phyloP scores from a whole-genome alignment of 441 rosid species.

The Erodium trifolium region DNA sequence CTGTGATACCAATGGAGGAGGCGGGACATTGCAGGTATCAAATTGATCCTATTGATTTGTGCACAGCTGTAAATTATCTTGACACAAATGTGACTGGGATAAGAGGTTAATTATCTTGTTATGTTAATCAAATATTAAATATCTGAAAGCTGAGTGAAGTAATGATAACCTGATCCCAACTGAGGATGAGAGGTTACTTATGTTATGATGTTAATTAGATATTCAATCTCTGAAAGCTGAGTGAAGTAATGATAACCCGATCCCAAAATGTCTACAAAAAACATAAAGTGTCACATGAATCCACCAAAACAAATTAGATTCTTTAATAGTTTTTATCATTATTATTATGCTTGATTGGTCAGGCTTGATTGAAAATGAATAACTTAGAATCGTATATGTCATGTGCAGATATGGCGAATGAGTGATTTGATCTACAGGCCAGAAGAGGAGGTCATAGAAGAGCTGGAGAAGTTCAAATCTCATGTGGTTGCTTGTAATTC shows the following conservation, averaged over 20 bases:
- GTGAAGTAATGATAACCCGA: too few relatives aligned
- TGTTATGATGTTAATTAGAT: too few relatives aligned
- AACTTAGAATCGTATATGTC: background rate
- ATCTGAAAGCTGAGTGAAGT: too few relatives aligned
- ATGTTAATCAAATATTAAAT: too few relatives aligned
- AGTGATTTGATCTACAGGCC: slow-evolving; percentile 91
- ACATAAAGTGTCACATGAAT: too few relatives aligned
- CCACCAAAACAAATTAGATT: too few relatives aligned
- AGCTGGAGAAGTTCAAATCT: slow-evolving; percentile 90
- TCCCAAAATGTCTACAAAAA: too few relatives aligned
- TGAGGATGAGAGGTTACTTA: too few relatives aligned
- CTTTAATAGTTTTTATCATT: too few relatives aligned
- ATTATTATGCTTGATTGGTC: background rate
- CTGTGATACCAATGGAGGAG: slow-evolving; percentile 67
- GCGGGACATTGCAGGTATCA: slow-evolving; percentile 89
- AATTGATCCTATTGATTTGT: background rate
- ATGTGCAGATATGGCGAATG: slow-evolving; percentile 91
- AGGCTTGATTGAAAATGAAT: background rate
- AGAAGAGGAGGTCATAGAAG: slow-evolving; percentile 81
- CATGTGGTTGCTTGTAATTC: background rate
- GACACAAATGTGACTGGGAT: background rate
- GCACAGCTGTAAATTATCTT: background rate
- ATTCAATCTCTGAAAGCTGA: too few relatives aligned
- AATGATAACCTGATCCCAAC: too few relatives aligned
- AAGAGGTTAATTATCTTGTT: too few relatives aligned